Conservation (phyloP, 1,139 yeast species). For the Yamadazyma dushanensis region DNA sequence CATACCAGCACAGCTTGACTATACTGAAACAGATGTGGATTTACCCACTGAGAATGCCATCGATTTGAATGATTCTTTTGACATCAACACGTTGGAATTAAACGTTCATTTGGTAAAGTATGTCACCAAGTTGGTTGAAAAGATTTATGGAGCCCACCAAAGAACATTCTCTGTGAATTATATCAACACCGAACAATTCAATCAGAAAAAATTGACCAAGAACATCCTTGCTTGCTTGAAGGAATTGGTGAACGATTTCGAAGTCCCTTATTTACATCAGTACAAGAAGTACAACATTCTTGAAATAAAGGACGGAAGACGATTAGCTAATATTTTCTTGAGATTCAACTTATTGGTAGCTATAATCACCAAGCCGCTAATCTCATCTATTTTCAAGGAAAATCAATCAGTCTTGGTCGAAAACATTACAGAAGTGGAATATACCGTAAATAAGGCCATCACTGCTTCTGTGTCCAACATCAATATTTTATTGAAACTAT, state of each 20-base stretch:
- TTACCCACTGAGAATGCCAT: constrained; percentile 38
- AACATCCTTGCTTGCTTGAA: constrained; percentile 31
- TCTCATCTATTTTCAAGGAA: constrained; percentile 41
- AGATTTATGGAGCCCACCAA: constrained; percentile 38
- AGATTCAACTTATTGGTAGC: constrained; percentile 50
- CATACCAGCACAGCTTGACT: constrained; percentile 41
- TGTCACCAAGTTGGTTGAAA: constrained; percentile 33
- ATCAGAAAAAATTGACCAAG: constrained; percentile 31
- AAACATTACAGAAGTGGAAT: constrained; percentile 28
- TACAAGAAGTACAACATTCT: constrained; percentile 25
- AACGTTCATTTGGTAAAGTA: constrained; percentile 43
- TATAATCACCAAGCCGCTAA: constrained; percentile 46
- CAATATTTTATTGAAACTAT: constrained; percentile 37
- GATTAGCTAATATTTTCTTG: constrained; percentile 40
- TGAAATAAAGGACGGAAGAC: constrained; percentile 22
- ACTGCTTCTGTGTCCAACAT: constrained; percentile 42
- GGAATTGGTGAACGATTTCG: constrained; percentile 32
- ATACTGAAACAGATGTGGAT: constrained; percentile 52
- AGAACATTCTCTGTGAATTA: constrained; percentile 40
- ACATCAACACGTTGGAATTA: constrained; percentile 31
- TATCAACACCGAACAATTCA: constrained; percentile 42
- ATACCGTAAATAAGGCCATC: constrained; percentile 39
- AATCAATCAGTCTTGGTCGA: constrained; percentile 25
- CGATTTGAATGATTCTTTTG: constrained; percentile 33
- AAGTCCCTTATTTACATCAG: constrained; percentile 28